phyloP scores from a whole-genome alignment of 768 basidiomycete genomes.

The Baorangia bicolor region DNA sequence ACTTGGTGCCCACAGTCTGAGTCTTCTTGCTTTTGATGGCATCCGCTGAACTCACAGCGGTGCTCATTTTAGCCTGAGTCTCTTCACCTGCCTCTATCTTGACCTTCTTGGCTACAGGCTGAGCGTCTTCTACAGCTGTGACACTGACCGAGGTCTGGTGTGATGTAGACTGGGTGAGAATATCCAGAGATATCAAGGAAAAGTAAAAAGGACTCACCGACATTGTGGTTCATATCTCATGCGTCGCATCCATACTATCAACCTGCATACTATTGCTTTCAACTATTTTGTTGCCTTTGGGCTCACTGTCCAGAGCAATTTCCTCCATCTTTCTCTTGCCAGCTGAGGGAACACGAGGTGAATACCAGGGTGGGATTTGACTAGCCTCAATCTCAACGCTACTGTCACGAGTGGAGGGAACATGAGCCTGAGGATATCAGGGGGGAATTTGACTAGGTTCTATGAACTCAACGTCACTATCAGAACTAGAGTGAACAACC shows the following conservation, averaged over 20 bases:
- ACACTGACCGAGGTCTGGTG: neutral
- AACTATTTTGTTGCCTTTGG: neutral
- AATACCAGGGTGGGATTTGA: neutral
- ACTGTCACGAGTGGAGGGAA: neutral
- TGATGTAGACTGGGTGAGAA: neutral
- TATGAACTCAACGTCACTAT: neutral
- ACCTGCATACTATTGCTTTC: neutral
- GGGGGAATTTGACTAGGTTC: neutral
- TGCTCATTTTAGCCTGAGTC: neutral
- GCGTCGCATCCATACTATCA: neutral
- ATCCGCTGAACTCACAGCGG: neutral
- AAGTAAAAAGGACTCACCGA: neutral
- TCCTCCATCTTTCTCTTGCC: neutral
- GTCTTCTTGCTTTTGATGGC: neutral
- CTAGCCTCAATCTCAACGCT: neutral
- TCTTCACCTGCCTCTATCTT: neutral
- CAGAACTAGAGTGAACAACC: neutral
- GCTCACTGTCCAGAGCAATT: neutral
- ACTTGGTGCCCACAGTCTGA: no score
- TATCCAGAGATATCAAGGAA: neutral
- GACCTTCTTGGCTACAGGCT: neutral
- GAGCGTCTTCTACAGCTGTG: neutral
- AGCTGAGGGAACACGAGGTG: neutral
- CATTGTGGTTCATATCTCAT: neutral
- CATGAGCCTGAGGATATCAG: no score